phyloP scores from a whole-genome alignment of 2,329 filamentous ascomycete genomes.

The Sporothrix phasma region DNA sequence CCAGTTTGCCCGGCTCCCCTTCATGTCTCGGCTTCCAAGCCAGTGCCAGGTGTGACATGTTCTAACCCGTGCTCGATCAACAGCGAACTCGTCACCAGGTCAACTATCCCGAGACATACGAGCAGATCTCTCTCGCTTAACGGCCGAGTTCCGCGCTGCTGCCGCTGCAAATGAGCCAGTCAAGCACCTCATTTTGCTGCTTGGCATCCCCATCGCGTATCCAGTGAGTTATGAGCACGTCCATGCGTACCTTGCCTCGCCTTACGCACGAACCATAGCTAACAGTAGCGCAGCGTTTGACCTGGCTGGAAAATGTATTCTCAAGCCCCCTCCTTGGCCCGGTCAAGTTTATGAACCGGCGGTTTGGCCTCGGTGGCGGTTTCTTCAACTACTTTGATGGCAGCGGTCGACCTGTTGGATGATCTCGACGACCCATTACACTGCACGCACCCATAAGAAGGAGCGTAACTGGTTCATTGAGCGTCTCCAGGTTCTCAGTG shows the following conservation, averaged over 20 bases:
- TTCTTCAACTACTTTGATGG: constrained; percentile 94
- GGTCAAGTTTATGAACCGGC: constrained; percentile 79
- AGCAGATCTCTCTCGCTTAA: constrained; percentile 65
- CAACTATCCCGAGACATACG: constrained; percentile 88
- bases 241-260: neutral
- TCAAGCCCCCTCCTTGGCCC: constrained; percentile 78
- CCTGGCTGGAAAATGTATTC: constrained; percentile 94
- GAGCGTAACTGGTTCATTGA: constrained; percentile 73
- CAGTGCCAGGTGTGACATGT: too few relatives aligned
- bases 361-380: constrained; percentile 74
- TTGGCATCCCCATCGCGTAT: constrained; percentile 81
- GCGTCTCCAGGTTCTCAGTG: constrained; percentile 71
- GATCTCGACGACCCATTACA: constrained; percentile 96
- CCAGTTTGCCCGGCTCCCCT: neutral
- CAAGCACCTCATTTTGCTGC: constrained; percentile 75
- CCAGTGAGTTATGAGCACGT: constrained; percentile 41
- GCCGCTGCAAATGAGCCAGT: constrained; percentile 63
- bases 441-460: constrained; percentile 78
- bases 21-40: neutral
- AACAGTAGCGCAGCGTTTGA: constrained; percentile 52
- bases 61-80: neutral
- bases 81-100: constrained; percentile 81
- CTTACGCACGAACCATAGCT: neutral
- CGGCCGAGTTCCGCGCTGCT: constrained; percentile 58
- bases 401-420: constrained; percentile 81